phyloP scores from a whole-genome alignment of 106 monocot species.

The Acorus gramineus region DNA sequence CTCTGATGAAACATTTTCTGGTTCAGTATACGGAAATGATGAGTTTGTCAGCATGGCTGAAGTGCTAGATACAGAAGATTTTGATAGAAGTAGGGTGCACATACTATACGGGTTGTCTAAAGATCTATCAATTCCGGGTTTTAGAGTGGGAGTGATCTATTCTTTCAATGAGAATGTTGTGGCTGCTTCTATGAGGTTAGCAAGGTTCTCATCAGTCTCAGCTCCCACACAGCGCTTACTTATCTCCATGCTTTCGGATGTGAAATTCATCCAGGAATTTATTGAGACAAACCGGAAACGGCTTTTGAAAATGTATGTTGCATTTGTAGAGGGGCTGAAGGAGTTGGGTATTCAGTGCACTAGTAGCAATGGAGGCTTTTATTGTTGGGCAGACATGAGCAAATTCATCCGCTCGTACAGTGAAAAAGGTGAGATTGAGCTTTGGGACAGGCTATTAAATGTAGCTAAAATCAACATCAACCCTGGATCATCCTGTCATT shows the following conservation, averaged over 20 bases:
- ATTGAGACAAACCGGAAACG: conserved; percentile 37
- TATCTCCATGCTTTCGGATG: conserved; percentile 69
- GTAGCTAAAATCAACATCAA: conserved; percentile 69
- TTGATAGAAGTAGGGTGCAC: conserved; percentile 81
- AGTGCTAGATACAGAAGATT: conserved; percentile 49
- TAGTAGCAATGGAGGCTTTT: conserved; percentile 64
- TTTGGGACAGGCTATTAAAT: conserved; percentile 74
- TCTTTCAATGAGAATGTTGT: conserved; percentile 77
- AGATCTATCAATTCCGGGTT: conserved; percentile 77
- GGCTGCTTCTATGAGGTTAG: conserved; percentile 42
- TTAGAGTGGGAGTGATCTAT: conserved; percentile 80
- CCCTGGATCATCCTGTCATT: conserved; percentile 82
- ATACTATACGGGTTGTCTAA: conserved; percentile 90
- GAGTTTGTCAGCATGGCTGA: conserved; percentile 76
- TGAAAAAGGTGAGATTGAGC: conserved; percentile 83
- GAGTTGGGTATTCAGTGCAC: conserved; percentile 60
- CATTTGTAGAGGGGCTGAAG: conserved; percentile 69
- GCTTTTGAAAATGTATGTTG: conserved; percentile 40
- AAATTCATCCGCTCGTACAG: conserved; percentile 58
- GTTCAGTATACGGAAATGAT: conserved; percentile 43
- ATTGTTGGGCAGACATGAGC: conserved; percentile 95
- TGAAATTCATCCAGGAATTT: conserved; percentile 39
- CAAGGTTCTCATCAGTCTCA: conserved; percentile 78
- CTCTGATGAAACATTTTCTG: conserved; percentile 89
- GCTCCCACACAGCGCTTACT: conserved; percentile 62